Percentiles rank a stretch among this genome's conserved stretches.
These are phyloP conservation scores for Paecilomyces sp. DNA, from an alignment of 2,329 filamentous ascomycete species.

Conservation along the genomic window DNA sequence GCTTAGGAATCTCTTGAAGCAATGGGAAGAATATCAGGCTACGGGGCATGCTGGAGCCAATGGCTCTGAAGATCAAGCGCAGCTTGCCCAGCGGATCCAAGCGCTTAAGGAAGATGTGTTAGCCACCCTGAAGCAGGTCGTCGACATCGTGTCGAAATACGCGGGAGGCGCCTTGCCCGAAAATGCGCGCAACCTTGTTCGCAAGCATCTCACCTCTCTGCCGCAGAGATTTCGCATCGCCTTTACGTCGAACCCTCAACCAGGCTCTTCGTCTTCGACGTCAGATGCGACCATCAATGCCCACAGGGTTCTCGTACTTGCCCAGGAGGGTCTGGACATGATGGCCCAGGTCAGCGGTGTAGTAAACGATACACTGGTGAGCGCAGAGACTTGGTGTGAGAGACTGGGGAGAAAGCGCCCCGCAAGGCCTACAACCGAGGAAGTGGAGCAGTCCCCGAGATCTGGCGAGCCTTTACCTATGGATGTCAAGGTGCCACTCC, in stretches of 20 bases:
- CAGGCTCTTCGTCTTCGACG: constrained; percentile 23
- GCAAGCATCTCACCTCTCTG: constrained; percentile 73
- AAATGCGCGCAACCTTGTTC: constrained; percentile 77
- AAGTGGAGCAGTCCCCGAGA: constrained; percentile 10
- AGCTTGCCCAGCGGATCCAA: constrained; percentile 57
- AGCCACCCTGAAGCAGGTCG: constrained; percentile 70
- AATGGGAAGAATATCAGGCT: constrained; percentile 57
- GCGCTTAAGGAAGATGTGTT: constrained; percentile 64
- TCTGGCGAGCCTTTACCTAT: not conserved
- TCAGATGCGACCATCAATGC: constrained; percentile 51
- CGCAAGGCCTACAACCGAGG: constrained; percentile 16
- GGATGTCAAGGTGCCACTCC: not conserved
- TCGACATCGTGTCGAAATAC: constrained; percentile 80
- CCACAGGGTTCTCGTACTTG: constrained; percentile 74
- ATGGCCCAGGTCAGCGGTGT: constrained; percentile 85
- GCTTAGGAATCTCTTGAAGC: constrained; percentile 67
- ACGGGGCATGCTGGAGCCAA: constrained; percentile 12
- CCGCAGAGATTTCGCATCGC: constrained; percentile 76
- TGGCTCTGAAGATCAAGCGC: constrained; percentile 30
- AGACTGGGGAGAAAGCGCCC: constrained; percentile 53
- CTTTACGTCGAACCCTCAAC: constrained; percentile 41
- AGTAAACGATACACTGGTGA: constrained; percentile 80
- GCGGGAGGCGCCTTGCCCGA: constrained; percentile 86
- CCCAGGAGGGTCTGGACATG: constrained; percentile 88
- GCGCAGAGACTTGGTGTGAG: constrained; percentile 87